Evolutionary conservation across 495 filamentous ascomycete species (phyloP), one percentile per base, ranked within the genome.

Genomic region (Xylaria acuta): DNA sequence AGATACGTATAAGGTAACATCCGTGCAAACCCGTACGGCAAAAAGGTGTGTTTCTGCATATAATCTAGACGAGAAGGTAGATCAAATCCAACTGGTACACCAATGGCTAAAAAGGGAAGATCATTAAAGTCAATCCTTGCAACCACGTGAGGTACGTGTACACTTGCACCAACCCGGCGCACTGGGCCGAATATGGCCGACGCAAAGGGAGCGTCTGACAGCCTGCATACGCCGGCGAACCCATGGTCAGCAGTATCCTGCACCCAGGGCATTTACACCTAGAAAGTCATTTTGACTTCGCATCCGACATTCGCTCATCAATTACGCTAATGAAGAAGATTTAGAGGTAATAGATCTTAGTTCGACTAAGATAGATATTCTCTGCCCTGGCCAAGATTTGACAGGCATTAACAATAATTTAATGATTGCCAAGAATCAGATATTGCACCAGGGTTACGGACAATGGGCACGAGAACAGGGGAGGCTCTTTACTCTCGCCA

Each of bases 101-200:
- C 53, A 38, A 60, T 38, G 20, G 34, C 58, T 38, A 38, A 60
- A 22, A 60, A 5, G 18, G 34, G 34, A 12, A 36, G 22, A 11
- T 38, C 58, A 38, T 9, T 54, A 20, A 60, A 38, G 32, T 59
- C 32, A 60, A 60, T 38, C 58, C 58, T 60, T 60, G 58, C 20
- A 38, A 22, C 58, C 58, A 60, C 58, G 58, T 60, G 58, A 60
- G 32, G 34, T 60, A n/a, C n/a, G n/a, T n/a, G n/a, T n/a, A 60
- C 32, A 60, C 32, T 7, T 12, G 27, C 25, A 60, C 58, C 2
- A 38, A 60, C 32, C 58, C 32, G 8, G 34, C 8, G n/a, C 30
- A 20, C 54, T 32, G 53, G 53, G 7, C 53, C 25, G 53, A 56
- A 56, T 56, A 59, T 34, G 18, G 54, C 32, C 58, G 58, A 38